These are phyloP conservation scores for Sclerotinia borealis DNA, from an alignment of 2,329 filamentous ascomycete species.

Conservation along the genomic window DNA sequence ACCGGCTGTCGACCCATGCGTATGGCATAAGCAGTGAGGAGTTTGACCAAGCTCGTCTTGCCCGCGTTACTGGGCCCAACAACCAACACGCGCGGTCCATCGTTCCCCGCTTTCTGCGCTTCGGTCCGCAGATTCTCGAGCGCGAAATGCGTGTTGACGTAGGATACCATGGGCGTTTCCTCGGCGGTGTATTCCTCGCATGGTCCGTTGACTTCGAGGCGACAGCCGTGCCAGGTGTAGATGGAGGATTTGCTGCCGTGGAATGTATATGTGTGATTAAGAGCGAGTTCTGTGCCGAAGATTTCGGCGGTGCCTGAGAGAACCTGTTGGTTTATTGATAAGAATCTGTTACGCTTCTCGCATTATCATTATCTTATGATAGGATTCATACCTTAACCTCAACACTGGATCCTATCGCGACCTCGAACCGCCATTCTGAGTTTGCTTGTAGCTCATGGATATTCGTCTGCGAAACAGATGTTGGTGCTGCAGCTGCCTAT, in stretches of 20 bases:
- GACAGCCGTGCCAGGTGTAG: slow-evolving; percentile 87
- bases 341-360: slow-evolving; percentile 16
- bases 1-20: slow-evolving; percentile 68
- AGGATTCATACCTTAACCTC: slow-evolving; percentile 43
- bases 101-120: slow-evolving; percentile 42
- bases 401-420: slow-evolving; percentile 48
- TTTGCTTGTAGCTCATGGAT: slow-evolving; percentile 53
- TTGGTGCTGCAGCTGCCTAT: slow-evolving; percentile 24
- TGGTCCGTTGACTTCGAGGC: slow-evolving; percentile 64
- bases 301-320: slow-evolving; percentile 81
- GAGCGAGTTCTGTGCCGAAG: slow-evolving; percentile 89
- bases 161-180: slow-evolving; percentile 74
- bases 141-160: slow-evolving; percentile 82
- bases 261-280: slow-evolving; percentile 74
- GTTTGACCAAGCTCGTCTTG: slow-evolving; percentile 76
- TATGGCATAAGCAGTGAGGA: slow-evolving; percentile 72
- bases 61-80: slow-evolving; percentile 73
- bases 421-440: slow-evolving; percentile 76
- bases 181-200: slow-evolving; percentile 59
- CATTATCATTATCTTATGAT: not conserved
- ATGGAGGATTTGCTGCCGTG: slow-evolving; percentile 78
- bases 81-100: slow-evolving; percentile 78
- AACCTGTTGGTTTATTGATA: slow-evolving; percentile 47
- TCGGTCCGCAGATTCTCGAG: slow-evolving; percentile 66
- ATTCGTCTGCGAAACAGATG: slow-evolving; percentile 35